Percentiles rank a stretch among this genome's conserved stretches.
phyloP scores from a whole-genome alignment of 495 filamentous ascomycete species.

The Penicillium psychrofluorescens region DNA sequence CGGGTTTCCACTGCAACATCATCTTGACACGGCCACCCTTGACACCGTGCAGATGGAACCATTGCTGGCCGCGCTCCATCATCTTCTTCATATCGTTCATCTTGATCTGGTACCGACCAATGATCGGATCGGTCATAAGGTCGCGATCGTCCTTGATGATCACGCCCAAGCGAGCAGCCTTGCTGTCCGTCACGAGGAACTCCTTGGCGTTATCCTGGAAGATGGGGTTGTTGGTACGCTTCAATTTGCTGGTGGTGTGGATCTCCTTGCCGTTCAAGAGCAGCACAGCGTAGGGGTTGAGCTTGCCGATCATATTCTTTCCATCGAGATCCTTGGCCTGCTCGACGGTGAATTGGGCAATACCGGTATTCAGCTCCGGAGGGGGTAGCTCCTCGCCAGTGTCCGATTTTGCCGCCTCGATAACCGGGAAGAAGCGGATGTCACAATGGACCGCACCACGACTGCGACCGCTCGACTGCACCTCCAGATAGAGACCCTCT shows the following conservation, averaged over 20 bases:
- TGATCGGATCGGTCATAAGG: conserved; percentile 67
- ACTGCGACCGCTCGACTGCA: conserved; percentile 75
- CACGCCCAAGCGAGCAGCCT: conserved; percentile 78
- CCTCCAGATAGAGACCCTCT: conserved; percentile 78
- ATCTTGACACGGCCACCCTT: conserved; percentile 84
- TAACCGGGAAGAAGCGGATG: conserved; percentile 89
- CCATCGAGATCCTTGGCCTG: conserved; percentile 94
- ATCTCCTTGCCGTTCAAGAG: conserved; percentile 87
- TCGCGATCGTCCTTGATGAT: conserved; percentile 94
- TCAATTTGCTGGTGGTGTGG: conserved; percentile 76
- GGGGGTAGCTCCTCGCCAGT: conserved; percentile 72
- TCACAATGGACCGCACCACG: conserved; percentile 75
- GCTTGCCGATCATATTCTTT: conserved; percentile 77
- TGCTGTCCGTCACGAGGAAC: conserved; percentile 86
- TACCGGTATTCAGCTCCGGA: conserved; percentile 87
- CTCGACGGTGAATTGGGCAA: conserved; percentile 84
- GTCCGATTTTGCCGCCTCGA: conserved; percentile 61
- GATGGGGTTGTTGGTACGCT: conserved; percentile 93
- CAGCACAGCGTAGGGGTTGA: conserved; percentile 84
- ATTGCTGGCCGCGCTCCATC: conserved; percentile 89
- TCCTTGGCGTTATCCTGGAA: conserved; percentile 89
- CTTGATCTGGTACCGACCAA: conserved; percentile 92
- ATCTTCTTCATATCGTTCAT: conserved; percentile 86
- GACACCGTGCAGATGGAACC: conserved; percentile 81
- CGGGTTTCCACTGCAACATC: conserved; percentile 89